phyloP scores from a whole-genome alignment of 192 early-diverging fungal species.

The Backusella tarrabulga region DNA sequence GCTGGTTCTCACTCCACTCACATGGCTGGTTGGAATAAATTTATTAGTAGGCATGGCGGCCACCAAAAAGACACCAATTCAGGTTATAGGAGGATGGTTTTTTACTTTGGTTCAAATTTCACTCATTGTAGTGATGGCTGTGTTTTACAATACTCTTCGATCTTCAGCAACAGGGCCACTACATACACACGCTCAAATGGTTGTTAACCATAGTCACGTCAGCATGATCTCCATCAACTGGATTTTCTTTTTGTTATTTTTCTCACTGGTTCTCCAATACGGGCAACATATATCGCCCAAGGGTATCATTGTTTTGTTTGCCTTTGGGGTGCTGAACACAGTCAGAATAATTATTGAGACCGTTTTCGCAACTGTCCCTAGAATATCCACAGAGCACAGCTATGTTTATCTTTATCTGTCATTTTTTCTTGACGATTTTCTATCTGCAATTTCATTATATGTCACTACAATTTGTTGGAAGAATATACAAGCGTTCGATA shows the following conservation, averaged over 20 bases:
- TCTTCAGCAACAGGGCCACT: no score
- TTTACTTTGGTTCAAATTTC: neutral
- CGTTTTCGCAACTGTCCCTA: neutral
- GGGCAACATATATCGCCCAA: neutral
- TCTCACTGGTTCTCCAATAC: neutral
- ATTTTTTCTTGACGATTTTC: neutral
- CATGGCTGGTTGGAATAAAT: neutral
- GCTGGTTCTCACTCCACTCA: neutral
- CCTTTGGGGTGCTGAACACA: neutral
- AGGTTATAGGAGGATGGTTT: neutral
- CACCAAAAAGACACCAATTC: neutral
- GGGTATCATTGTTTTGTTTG: neutral
- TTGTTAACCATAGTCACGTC: neutral
- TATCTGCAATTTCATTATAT: neutral
- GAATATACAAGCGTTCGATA: neutral
- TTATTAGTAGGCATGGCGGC: neutral
- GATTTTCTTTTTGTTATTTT: neutral
- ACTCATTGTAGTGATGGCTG: neutral
- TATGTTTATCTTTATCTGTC: neutral
- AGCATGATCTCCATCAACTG: neutral
- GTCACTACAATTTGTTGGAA: neutral
- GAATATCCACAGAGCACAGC: neutral
- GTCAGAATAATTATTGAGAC: neutral
- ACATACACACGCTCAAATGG: neutral
- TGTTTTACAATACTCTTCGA: neutral